Evolutionary conservation across 768 basidiomycete genomes (phyloP), one percentile per base, ranked within the genome.

Genomic region (Leucosporidium yakuticum): DNA sequence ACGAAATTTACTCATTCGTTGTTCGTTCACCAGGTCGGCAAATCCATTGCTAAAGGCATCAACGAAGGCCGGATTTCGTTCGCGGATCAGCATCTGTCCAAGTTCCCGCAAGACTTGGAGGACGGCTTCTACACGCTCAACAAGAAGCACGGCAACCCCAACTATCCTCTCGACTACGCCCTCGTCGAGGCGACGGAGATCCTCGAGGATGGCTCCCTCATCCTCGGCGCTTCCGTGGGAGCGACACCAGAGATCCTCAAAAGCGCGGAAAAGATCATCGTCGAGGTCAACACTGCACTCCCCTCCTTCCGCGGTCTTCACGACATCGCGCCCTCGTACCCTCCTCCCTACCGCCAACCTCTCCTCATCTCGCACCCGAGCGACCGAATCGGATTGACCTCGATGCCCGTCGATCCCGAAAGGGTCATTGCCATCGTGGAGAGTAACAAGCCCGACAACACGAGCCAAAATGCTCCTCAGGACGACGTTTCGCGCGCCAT

Each of bases 261-360:
- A 49, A 62, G 63, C 19, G 75, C 77, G 7, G 74, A 76, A 29
- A 73, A 73, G 62, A 76, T 77, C 69, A 74, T 77, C 61, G 70
- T 77, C 61, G 77, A 77, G 69, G 74, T 77, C 70, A 77, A 77
- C 71, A 77, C 77, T n/a, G 34, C 65, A 25, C 68, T 76, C 12
- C 77, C 77, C 4, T 65, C 60, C 39, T 74, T 77, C 64, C 65
- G 74, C 34, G 76, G 76, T 0, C 67, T 77, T 29, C 77, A 77
- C 68, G 77, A 77, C 67, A 75, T 76, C 62, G 73, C 71, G 62
- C 71, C 73, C 21, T 65, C 67, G 51, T 73, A 69, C 63, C 65
- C 74, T 19, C 74, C 76, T 19, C 77, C 77, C 0, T 58, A 76
- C 69, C 74, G 77, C 31, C 73, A 70, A 32, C 77, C 77, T 25